Evolutionary conservation across 495 filamentous ascomycete genomes (phyloP).

Genomic region (Daldinia loculata): DNA sequence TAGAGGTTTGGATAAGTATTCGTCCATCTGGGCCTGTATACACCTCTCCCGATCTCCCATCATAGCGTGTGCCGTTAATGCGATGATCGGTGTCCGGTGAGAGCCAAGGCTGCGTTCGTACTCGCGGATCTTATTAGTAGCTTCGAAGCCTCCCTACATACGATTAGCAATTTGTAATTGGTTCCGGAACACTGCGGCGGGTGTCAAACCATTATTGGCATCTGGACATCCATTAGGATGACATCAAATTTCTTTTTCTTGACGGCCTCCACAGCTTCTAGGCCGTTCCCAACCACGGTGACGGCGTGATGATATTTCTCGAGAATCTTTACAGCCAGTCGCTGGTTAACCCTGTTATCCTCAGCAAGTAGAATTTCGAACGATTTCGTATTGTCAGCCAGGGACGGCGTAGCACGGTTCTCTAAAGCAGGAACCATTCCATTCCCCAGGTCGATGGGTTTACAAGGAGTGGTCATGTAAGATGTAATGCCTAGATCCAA

Average conservation of each 20-base stretch:
- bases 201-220: constrained; percentile 87
- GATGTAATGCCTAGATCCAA: constrained; percentile 96
- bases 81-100: constrained; percentile 92
- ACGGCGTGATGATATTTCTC: constrained; percentile 98
- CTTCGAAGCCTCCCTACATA: constrained; percentile 88
- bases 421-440: constrained; percentile 98
- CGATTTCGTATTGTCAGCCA: constrained; percentile 92
- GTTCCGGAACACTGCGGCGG: not conserved
- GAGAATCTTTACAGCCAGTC: constrained; percentile 94
- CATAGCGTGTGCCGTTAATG: constrained; percentile 98
- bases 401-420: constrained; percentile 88
- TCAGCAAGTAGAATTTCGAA: constrained; percentile 97
- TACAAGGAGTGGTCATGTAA: constrained; percentile 98
- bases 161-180: constrained; percentile 42
- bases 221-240: constrained; percentile 99
- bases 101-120: constrained; percentile 82
- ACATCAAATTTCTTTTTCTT: constrained; percentile 93
- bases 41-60: constrained; percentile 98
- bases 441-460: constrained; percentile 94
- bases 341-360: constrained; percentile 98
- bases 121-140: constrained; percentile 95
- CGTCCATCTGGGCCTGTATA: constrained; percentile 98
- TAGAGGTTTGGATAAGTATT: constrained; percentile 97
- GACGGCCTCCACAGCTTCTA: constrained; percentile 89
- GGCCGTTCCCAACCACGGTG: constrained; percentile 93